These are phyloP conservation scores for Annulohypoxylon nitens DNA, from an alignment of 495 filamentous ascomycete species.

Conservation along the genomic window DNA sequence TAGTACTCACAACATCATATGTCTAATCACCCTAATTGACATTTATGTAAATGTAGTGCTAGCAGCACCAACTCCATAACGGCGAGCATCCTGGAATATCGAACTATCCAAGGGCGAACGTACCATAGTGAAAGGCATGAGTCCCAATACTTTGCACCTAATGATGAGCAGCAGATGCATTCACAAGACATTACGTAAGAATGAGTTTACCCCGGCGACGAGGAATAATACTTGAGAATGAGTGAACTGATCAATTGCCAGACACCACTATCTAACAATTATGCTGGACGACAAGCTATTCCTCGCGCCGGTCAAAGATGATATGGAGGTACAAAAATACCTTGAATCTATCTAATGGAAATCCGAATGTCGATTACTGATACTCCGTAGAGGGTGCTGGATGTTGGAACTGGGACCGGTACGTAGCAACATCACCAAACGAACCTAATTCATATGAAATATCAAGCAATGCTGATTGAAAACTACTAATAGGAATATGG, in stretches of 20 bases:
- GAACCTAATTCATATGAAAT: not conserved
- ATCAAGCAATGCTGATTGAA: not conserved
- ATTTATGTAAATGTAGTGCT: not conserved
- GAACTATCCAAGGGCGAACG: constrained; percentile 57
- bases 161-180: constrained; percentile 54
- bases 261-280: constrained; percentile 53
- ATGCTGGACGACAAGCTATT: constrained; percentile 63
- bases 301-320: constrained; percentile 67
- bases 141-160: constrained; percentile 46
- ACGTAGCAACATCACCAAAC: constrained; percentile 39
- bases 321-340: constrained; percentile 26
- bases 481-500: constrained; percentile 52
- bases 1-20: constrained; percentile 1
- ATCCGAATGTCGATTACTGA: not conserved
- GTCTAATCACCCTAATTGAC: not conserved
- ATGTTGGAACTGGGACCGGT: constrained; percentile 70
- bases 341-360: not conserved
- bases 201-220: not conserved
- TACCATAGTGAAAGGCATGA: constrained; percentile 55
- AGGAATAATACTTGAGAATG: not conserved
- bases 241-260: constrained; percentile 4
- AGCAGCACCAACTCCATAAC: constrained; percentile 59
- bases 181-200: constrained; percentile 51
- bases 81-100: constrained; percentile 62
- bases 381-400: constrained; percentile 58